These are phyloP conservation scores for Linnemannia exigua DNA, from an alignment of 192 early-diverging fungal species.

Conservation along the genomic window DNA sequence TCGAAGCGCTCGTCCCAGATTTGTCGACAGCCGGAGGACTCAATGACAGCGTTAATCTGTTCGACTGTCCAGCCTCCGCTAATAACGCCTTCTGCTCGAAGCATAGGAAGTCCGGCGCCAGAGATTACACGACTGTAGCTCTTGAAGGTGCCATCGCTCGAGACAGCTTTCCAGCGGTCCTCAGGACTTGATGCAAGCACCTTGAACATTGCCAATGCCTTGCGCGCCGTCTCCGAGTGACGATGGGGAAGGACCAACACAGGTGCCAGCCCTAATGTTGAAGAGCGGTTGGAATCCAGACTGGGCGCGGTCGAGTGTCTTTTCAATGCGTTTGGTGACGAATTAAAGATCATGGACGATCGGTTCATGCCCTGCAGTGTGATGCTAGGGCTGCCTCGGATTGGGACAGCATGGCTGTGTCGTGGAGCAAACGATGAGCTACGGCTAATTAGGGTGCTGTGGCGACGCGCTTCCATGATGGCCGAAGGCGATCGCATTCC, in stretches of 20 bases:
- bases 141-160: conserved; percentile 63
- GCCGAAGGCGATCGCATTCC: conserved; percentile 49
- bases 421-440: conserved; percentile 46
- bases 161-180: conserved; percentile 63
- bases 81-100: conserved; percentile 65
- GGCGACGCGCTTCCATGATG: conserved; percentile 53
- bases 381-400: conserved; percentile 28
- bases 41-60: conserved; percentile 64
- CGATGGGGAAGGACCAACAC: conserved; percentile 39
- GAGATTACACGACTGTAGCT: conserved; percentile 59
- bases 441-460: conserved; percentile 36
- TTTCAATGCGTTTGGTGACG: conserved; percentile 20
- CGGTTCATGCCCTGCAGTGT: conserved; percentile 20
- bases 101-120: conserved; percentile 59
- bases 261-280: conserved; percentile 20
- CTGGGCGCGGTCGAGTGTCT: conserved; percentile 40
- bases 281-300: conserved; percentile 45
- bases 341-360: conserved; percentile 1
- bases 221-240: conserved; percentile 52
- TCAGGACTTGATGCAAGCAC: conserved; percentile 53
- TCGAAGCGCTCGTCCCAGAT: conserved; percentile 69
- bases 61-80: conserved; percentile 65
- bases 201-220: conserved; percentile 62
- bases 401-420: conserved; percentile 39
- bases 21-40: conserved; percentile 62